Evolutionary conservation across 1,139 yeast genomes (phyloP).

Genomic region (Yamadazyma epiphylla): DNA sequence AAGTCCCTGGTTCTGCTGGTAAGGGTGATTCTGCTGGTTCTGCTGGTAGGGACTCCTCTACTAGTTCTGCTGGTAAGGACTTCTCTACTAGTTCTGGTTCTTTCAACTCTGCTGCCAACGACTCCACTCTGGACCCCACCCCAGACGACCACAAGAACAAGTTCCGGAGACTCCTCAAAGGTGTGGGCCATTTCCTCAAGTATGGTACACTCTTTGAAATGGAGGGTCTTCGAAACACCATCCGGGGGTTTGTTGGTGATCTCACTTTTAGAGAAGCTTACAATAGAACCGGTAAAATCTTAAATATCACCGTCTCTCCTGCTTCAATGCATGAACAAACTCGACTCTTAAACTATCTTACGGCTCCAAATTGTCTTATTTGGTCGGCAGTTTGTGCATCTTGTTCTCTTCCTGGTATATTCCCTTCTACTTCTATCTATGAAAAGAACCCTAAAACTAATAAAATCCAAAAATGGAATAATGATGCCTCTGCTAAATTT

Average conservation of each 20-base stretch:
- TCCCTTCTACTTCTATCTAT: conserved; percentile 79
- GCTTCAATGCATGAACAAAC: conserved; percentile 64
- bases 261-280: conserved; percentile 67
- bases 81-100: conserved; percentile 19
- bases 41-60: no score
- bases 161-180: conserved; percentile 33
- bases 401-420: conserved; percentile 89
- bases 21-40: no score
- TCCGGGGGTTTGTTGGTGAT: conserved; percentile 82
- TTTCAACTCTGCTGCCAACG: conserved; percentile 2
- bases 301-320: conserved; percentile 53
- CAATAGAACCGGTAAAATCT: conserved; percentile 55
- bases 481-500: conserved; percentile 69
- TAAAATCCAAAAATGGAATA: conserved; percentile 74
- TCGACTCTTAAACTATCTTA: conserved; percentile 40
- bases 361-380: conserved; percentile 49
- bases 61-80: no score
- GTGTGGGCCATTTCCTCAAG: conserved; percentile 54
- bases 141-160: conserved; percentile 32
- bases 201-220: conserved; percentile 90
- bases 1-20: no score
- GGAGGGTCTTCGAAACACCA: conserved; percentile 64
- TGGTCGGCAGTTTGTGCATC: conserved; percentile 97
- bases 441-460: conserved; percentile 78
- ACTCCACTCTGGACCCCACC: conserved; percentile 5